A percentile compares a stretch with the other conserved stretches of the same genome.
phyloP scores from a whole-genome alignment of 2,329 filamentous ascomycete species.

The Fusarium camptoceras region DNA sequence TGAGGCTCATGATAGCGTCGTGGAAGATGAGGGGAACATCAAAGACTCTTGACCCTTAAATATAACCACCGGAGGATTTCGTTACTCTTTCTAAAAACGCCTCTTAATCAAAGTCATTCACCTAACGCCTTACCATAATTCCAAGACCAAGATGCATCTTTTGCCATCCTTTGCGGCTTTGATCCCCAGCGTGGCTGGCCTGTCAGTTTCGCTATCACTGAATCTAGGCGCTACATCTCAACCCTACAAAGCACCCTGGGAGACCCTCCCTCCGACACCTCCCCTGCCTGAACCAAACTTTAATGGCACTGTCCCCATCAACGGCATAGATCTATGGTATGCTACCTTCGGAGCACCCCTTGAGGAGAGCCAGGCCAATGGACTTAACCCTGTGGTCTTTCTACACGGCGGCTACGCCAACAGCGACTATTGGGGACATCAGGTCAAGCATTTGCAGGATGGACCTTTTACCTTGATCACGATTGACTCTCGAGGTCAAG shows the following conservation, averaged over 20 bases:
- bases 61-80: neutral
- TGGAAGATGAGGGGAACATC: neutral
- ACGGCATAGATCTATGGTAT: conserved; percentile 6
- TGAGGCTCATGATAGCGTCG: neutral
- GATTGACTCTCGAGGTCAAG: neutral
- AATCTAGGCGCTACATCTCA: neutral
- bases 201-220: neutral
- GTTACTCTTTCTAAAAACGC: neutral
- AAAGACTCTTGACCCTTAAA: neutral
- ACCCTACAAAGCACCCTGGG: neutral
- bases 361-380: neutral
- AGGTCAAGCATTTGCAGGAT: neutral
- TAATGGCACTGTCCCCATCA: neutral
- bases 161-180: neutral
- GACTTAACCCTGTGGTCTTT: neutral
- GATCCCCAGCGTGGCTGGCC: neutral
- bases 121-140: neutral
- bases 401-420: conserved; percentile 6
- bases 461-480: neutral
- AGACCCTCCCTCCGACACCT: neutral
- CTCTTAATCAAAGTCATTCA: neutral
- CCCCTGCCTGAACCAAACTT: neutral
- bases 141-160: neutral
- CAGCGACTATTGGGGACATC: conserved; percentile 1
- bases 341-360: neutral